phyloP scores from a whole-genome alignment of 1,284 basidiomycete species.

The Clitocybe nebularis region DNA sequence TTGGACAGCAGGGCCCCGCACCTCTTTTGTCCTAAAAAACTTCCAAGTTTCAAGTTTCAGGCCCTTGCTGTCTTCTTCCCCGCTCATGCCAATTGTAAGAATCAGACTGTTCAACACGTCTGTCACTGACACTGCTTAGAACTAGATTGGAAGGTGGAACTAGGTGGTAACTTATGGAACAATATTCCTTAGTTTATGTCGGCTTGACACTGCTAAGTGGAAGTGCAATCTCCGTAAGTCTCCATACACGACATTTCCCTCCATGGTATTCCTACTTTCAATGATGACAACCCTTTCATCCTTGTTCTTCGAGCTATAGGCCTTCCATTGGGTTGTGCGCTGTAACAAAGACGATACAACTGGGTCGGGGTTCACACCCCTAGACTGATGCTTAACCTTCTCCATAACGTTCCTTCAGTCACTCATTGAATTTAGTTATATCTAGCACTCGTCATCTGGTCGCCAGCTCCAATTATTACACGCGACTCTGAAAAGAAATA shows the following conservation, averaged over 20 bases:
- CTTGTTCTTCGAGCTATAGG: constrained; percentile 86
- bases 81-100: constrained; percentile 17
- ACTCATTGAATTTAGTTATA: constrained; percentile 46
- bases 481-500: constrained; percentile 64
- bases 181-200: constrained; percentile 31
- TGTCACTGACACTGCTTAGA: too few relatives aligned
- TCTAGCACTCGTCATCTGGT: constrained; percentile 58
- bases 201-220: constrained; percentile 26
- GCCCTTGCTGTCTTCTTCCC: constrained; percentile 2
- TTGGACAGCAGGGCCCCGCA: too few relatives aligned
- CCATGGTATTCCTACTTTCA: constrained; percentile 6
- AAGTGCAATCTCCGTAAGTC: constrained; percentile 33
- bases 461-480: constrained; percentile 63
- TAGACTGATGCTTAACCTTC: constrained; percentile 28
- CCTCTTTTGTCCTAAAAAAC: too few relatives aligned
- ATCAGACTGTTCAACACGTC: too few relatives aligned
- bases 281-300: constrained; percentile 78
- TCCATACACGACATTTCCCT: not conserved
- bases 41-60: not conserved
- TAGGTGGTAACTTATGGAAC: constrained; percentile 32
- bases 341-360: constrained; percentile 57
- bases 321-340: constrained; percentile 45
- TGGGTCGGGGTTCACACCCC: constrained; percentile 42
- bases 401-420: not conserved
- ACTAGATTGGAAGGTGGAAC: too few relatives aligned